Conservation (phyloP, 139 green algal species). For the Chlorella vulgaris region DNA sequence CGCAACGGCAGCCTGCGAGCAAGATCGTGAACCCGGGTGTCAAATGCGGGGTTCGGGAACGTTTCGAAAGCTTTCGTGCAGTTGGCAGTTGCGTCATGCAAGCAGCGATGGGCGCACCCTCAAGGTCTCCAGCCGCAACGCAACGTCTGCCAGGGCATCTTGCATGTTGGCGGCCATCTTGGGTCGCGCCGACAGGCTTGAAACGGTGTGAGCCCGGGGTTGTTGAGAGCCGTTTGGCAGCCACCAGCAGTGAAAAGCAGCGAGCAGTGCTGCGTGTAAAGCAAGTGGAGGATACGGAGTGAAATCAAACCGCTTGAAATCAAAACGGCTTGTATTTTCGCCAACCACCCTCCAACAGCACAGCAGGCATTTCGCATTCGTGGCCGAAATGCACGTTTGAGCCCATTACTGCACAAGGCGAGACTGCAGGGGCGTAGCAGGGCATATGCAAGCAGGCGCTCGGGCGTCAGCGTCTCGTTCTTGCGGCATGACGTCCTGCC, state of each 20-base stretch:
- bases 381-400: no score
- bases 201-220: neutral
- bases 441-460: no score
- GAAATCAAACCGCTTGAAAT: no score
- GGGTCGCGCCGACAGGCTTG: neutral
- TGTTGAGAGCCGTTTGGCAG: no score
- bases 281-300: neutral
- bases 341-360: no score
- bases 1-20: neutral
- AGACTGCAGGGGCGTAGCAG: no score
- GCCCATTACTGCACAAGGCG: no score
- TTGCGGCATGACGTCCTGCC: no score
- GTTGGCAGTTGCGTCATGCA: neutral
- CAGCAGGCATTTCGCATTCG: no score
- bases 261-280: neutral
- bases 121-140: conserved; percentile 3
- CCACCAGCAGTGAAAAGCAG: no score
- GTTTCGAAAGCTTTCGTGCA: neutral
- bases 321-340: no score
- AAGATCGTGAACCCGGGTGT: neutral
- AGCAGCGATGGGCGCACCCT: conserved; percentile 5
- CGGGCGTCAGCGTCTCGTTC: no score
- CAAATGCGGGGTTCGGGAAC: neutral
- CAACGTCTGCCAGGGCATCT: conserved; percentile 20
- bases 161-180: neutral